phyloP scores from a whole-genome alignment of 805 yeast species.

The Candida dendrica region DNA sequence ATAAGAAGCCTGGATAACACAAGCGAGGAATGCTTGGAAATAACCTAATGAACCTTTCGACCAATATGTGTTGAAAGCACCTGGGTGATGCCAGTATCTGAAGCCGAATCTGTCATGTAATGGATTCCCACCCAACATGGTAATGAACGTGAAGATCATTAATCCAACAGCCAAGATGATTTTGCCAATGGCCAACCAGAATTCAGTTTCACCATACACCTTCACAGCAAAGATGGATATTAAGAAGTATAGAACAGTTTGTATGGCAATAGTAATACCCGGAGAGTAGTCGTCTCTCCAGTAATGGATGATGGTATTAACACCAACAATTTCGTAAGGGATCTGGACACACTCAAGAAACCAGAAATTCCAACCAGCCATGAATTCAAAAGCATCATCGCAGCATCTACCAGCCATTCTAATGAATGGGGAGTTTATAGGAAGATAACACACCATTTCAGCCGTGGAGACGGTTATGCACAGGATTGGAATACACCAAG shows the following conservation, averaged over 20 bases:
- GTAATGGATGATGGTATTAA: constrained; percentile 68
- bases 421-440: constrained; percentile 72
- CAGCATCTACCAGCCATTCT: constrained; percentile 68
- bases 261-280: constrained; percentile 61
- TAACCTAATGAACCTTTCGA: constrained; percentile 54
- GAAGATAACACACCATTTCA: constrained; percentile 72
- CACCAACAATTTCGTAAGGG: constrained; percentile 80
- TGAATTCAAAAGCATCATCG: constrained; percentile 67
- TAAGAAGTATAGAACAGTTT: constrained; percentile 51
- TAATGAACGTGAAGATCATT: constrained; percentile 64
- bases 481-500: constrained; percentile 68
- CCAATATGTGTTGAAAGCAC: constrained; percentile 49
- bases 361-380: constrained; percentile 79
- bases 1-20: constrained; percentile 65
- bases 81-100: constrained; percentile 46
- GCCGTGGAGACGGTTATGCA: constrained; percentile 66
- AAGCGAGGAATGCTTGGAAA: constrained; percentile 65
- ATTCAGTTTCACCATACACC: constrained; percentile 77
- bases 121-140: constrained; percentile 89
- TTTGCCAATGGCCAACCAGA: constrained; percentile 70
- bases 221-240: constrained; percentile 69
- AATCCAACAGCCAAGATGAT: constrained; percentile 70
- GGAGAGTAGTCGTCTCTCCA: constrained; percentile 77
- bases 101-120: constrained; percentile 55
- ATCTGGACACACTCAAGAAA: constrained; percentile 68